Evolutionary conservation across 1,139 yeast genomes (phyloP), one percentile per base, ranked within the genome.

Genomic region (Candida freyschussii): DNA sequence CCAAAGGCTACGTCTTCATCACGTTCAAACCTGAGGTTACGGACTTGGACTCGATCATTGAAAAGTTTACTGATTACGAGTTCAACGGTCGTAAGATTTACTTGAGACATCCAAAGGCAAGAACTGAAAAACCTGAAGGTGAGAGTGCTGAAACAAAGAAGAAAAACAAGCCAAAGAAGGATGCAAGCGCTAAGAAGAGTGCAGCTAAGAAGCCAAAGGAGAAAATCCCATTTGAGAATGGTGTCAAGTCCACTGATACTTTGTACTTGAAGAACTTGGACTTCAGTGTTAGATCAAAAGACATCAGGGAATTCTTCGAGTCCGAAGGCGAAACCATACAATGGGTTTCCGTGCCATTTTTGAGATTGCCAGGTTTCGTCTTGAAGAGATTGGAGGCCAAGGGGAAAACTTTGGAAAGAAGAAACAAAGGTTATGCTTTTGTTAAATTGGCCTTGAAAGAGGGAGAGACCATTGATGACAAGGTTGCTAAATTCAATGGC

Each of bases 351-450:
- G 73, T 77, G 24, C 83, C 84, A 35, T 57, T 65, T 30, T 65
- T 68, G 48, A 64, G 58, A 37, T 59, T 72, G 13, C 70, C 75
- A 17, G 53, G 47, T 33, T 58, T 57, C 33, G 45, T 69, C 20
- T 59, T 67, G 43, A 56, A 58, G 45, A 62, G 60, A 45, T 58
- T 67, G 45, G 62, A 57, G 43, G 64, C 59, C 20, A 51, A 56
- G 36, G 67, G 65, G 26, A 64, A 62, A 42, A 52, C 60, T 21
- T 46, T 59, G 35, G 60, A 56, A 29, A 65, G 69, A 45, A 70
- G 62, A 55, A 75, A 75, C 55, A 74, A 72, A 56, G 83, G 84
- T 29, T 73, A 72, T 57, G 83, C 81, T 4, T 77, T 77, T 57
- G 72, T 75, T 38, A 73, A 67, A 48, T 72, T 77, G 16, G 26